Conservation (phyloP, 2,329 filamentous ascomycete genomes). For the Sarocladiaceae sp. region DNA sequence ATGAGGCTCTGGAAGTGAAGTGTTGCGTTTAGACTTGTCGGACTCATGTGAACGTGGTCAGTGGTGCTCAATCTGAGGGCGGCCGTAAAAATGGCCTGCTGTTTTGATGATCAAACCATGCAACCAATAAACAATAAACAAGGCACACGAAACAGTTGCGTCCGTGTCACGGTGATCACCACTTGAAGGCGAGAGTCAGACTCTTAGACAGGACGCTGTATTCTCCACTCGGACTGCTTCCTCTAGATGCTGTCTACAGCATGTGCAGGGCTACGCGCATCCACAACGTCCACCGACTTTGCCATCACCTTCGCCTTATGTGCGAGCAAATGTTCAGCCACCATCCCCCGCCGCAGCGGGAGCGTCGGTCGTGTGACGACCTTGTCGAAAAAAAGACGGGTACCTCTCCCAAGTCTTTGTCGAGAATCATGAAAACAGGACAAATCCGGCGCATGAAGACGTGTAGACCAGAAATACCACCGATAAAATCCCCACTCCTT, state of each 20-base stretch:
- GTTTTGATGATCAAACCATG: not conserved
- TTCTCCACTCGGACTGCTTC: not conserved
- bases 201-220: not conserved
- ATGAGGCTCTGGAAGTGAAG: not conserved
- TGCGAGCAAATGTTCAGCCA: not conserved
- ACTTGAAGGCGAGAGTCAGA: not conserved
- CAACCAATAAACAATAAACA: not conserved
- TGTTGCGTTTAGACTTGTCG: not conserved
- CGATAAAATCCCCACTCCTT: not conserved
- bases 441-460: not conserved
- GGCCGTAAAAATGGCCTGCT: not conserved
- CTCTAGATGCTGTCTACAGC: slow-evolving; percentile 8
- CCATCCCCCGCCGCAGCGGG: not conserved
- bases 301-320: not conserved
- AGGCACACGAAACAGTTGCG: not conserved
- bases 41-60: not conserved
- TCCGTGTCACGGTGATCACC: no score
- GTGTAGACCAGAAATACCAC: not conserved
- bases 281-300: not conserved
- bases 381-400: not conserved
- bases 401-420: slow-evolving; percentile 8
- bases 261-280: not conserved
- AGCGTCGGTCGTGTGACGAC: not conserved
- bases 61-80: not conserved
- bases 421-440: not conserved